A percentile compares a stretch with the other conserved stretches of the same genome.
Conservation (phyloP, 106 monocot species). For the Acorus calamus region DNA sequence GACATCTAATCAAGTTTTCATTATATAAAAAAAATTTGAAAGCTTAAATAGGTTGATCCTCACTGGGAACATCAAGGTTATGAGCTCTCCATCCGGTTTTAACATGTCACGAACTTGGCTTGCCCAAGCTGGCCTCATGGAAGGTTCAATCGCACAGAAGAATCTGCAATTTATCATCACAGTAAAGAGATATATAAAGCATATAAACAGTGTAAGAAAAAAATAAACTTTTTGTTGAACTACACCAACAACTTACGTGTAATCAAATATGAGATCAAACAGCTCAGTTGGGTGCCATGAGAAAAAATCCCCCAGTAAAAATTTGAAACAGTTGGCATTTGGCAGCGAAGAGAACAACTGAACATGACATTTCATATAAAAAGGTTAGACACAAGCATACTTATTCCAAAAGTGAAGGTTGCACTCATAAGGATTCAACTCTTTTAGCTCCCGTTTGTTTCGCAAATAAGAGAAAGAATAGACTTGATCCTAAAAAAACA, state of each 20-base stretch:
- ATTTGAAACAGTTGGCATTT: constrained; percentile 41
- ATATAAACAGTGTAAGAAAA: constrained; percentile 1
- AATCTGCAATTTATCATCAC: constrained; percentile 31
- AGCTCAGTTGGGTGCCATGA: constrained; percentile 44
- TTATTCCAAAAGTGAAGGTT: neutral
- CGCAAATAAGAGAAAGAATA: too few species aligned
- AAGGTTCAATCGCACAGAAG: constrained; percentile 80
- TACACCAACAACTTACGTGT: constrained; percentile 42
- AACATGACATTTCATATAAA: neutral
- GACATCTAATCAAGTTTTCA: too few species aligned
- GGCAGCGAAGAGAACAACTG: constrained; percentile 15
- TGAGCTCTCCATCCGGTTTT: constrained; percentile 76
- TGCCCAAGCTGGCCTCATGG: constrained; percentile 72
- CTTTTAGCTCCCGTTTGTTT: too few species aligned
- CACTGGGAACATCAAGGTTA: constrained; percentile 74
- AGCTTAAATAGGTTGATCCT: neutral
- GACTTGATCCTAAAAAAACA: too few species aligned
- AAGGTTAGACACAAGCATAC: neutral
- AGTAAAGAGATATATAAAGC: neutral
- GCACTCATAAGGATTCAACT: too few species aligned
- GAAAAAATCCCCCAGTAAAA: constrained; percentile 71
- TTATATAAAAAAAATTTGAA: too few species aligned
- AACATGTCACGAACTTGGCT: constrained; percentile 39
- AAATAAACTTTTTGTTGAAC: neutral
- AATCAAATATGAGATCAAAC: constrained; percentile 87